Conservation (phyloP, 345 rosid species). For the Cardamine resedifolia region DNA sequence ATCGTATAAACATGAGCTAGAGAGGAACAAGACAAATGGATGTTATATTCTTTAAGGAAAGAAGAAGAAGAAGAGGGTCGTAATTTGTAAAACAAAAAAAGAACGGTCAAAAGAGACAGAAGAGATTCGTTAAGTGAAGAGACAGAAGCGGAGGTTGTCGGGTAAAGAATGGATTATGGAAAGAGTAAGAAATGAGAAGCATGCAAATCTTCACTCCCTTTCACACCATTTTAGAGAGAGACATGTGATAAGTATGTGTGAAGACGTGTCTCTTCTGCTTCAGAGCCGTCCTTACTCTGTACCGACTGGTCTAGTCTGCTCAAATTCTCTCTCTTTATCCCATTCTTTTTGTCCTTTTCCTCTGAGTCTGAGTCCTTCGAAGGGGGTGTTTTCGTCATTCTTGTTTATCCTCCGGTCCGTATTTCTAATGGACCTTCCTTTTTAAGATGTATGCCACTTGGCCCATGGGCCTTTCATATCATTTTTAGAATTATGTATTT, state of each 20-base stretch:
- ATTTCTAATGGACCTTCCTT: neutral
- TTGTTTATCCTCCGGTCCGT: neutral
- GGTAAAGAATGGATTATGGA: constrained; percentile 24
- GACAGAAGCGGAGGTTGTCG: constrained; percentile 39
- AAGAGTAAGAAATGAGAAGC: constrained; percentile 31
- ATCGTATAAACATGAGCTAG: neutral
- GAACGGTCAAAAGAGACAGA: constrained; percentile 34
- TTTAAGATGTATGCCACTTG: neutral
- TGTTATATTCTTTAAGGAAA: neutral
- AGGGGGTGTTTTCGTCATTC: constrained; percentile 5
- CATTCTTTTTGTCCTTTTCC: constrained; percentile 27
- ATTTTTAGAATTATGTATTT: neutral
- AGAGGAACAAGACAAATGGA: constrained; percentile 29
- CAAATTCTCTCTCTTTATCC: constrained; percentile 20
- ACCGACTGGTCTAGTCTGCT: constrained; percentile 34
- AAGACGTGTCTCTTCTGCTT: constrained; percentile 30
- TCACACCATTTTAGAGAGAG: constrained; percentile 29
- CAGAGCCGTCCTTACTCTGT: constrained; percentile 39
- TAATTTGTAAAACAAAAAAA: constrained; percentile 7
- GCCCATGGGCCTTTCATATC: neutral
- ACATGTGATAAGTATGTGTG: constrained; percentile 36
- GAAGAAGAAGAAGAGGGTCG: constrained; percentile 8
- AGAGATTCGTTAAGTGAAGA: constrained; percentile 35
- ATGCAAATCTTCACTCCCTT: constrained; percentile 34
- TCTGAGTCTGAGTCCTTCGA: neutral